A percentile compares a stretch with the other conserved stretches of the same genome.
Evolutionary conservation across 1,284 basidiomycete genomes (phyloP).

Genomic region (Leccinum fallax): DNA sequence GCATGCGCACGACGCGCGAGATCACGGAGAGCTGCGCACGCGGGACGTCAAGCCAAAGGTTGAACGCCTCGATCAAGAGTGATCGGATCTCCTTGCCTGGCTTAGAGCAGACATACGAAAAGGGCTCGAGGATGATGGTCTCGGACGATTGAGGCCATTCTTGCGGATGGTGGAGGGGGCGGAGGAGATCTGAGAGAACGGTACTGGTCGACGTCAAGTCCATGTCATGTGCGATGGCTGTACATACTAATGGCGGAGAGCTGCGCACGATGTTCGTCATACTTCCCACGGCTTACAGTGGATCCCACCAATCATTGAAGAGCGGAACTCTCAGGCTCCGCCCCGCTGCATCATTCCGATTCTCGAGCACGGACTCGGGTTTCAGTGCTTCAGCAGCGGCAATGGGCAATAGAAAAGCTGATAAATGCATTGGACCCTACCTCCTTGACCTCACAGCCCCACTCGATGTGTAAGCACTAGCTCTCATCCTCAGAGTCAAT

Average conservation of each 20-base stretch:
- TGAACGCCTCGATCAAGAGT: conserved; percentile 93
- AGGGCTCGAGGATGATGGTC: conserved; percentile 83
- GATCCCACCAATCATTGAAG: background rate
- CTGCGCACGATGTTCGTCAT: background rate
- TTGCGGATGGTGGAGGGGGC: conserved; percentile 21
- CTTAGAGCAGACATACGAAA: conserved; percentile 80
- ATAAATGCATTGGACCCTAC: background rate
- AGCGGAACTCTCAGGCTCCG: background rate
- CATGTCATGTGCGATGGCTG: background rate
- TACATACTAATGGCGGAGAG: background rate
- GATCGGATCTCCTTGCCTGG: conserved; percentile 95
- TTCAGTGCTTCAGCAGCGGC: no score
- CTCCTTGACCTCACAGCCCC: background rate
- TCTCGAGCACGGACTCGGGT: no score
- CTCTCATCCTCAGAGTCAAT: background rate
- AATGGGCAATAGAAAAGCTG: background rate
- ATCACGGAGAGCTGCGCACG: conserved; percentile 73
- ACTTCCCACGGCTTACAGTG: background rate
- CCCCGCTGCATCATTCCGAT: no score
- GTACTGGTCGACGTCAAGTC: conserved; percentile 21
- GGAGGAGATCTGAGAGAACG: conserved; percentile 24
- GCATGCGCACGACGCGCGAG: conserved; percentile 84
- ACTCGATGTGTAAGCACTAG: background rate
- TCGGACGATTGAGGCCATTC: conserved; percentile 31
- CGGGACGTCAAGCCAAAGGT: conserved; percentile 88